Conservation (phyloP, 2,329 filamentous ascomycete genomes). For the Pseudogymnoascus sp. region DNA sequence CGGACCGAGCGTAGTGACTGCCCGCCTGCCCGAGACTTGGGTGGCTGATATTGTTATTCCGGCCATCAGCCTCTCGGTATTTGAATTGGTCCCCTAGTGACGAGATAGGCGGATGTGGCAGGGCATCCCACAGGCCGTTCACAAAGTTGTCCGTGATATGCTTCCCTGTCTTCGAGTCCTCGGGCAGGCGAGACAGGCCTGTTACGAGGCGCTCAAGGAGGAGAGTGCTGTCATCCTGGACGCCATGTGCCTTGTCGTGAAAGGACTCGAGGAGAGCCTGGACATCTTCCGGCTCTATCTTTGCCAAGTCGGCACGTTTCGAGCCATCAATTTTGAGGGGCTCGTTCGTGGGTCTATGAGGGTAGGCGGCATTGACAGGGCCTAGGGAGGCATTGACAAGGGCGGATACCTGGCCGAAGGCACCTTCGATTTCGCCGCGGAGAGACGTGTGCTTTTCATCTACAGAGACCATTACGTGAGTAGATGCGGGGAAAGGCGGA, state of each 20-base stretch:
- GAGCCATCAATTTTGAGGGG: constrained; percentile 19
- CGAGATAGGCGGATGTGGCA: constrained; percentile 64
- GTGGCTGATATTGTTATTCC: constrained; percentile 59
- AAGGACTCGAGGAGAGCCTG: constrained; percentile 55
- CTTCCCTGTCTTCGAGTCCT: constrained; percentile 22
- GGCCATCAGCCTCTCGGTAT: constrained; percentile 62
- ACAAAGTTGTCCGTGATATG: constrained; percentile 59
- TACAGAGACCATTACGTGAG: not conserved
- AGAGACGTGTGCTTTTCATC: constrained; percentile 1
- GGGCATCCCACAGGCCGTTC: constrained; percentile 58
- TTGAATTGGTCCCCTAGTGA: constrained; percentile 54
- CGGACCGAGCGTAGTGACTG: constrained; percentile 57
- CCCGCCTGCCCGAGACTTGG: constrained; percentile 60
- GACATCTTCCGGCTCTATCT: constrained; percentile 39
- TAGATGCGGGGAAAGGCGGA: not conserved
- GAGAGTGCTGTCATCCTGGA: constrained; percentile 67
- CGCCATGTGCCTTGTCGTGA: constrained; percentile 53
- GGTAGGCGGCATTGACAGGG: constrained; percentile 29
- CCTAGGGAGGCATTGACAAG: constrained; percentile 33
- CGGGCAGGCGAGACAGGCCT: constrained; percentile 23
- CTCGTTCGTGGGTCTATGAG: constrained; percentile 29
- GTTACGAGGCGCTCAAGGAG: constrained; percentile 63
- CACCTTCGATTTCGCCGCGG: constrained; percentile 27
- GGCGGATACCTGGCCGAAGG: constrained; percentile 31
- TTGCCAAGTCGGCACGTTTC: constrained; percentile 32